A percentile compares a stretch with the other conserved stretches of the same genome.
phyloP scores from a whole-genome alignment of 257 asterid genomes.

The Solanum commersonii region DNA sequence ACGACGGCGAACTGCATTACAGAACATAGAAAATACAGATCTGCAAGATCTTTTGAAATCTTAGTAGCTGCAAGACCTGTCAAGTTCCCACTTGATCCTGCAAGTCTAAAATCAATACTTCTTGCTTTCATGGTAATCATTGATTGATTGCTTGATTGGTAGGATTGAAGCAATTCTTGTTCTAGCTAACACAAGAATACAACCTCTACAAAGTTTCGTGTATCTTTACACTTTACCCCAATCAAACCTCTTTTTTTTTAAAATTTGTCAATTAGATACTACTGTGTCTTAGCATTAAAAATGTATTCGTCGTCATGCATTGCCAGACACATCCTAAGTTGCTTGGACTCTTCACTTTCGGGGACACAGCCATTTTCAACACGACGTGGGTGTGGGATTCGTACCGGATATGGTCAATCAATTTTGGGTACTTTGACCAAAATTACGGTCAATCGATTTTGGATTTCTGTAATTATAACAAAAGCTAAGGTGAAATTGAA shows the following conservation, averaged over 20 bases:
- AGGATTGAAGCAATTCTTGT: neutral
- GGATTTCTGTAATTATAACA: neutral
- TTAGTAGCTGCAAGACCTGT: neutral
- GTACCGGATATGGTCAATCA: neutral
- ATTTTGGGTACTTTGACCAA: neutral
- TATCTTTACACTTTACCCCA: neutral
- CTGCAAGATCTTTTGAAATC: neutral
- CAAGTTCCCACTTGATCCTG: neutral
- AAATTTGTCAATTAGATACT: neutral
- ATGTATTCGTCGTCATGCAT: neutral
- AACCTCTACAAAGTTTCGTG: neutral
- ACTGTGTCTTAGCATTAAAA: neutral
- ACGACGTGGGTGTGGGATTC: neutral
- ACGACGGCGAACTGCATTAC: neutral
- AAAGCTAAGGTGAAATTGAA: neutral
- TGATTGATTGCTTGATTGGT: neutral
- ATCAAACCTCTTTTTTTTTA: neutral
- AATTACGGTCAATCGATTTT: neutral
- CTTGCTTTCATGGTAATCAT: neutral
- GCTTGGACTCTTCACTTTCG: neutral
- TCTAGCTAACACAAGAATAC: neutral
- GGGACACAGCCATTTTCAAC: neutral
- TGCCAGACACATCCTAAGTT: neutral
- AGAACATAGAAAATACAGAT: neutral
- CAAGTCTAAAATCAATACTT: neutral